phyloP scores from a whole-genome alignment of 495 filamentous ascomycete genomes.

The Articulospora tetracladia region DNA sequence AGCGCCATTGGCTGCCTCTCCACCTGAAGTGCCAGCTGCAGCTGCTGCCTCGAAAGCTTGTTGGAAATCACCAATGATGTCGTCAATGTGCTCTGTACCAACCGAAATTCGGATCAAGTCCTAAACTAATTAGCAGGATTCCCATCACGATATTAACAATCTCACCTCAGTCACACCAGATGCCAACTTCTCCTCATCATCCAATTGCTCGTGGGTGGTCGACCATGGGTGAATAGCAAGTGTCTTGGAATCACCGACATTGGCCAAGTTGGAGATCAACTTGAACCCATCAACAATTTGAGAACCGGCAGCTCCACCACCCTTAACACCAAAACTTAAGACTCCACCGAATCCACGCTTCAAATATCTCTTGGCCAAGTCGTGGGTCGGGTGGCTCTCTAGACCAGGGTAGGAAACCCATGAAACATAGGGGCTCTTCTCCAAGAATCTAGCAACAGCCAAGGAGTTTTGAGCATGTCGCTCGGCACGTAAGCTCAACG shows the following conservation, averaged over 20 bases:
- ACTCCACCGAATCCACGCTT: slow-evolving; percentile 88
- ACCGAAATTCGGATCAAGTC: slow-evolving; percentile 96
- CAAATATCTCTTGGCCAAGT: slow-evolving; percentile 84
- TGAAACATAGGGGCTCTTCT: slow-evolving; percentile 58
- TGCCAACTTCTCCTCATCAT: slow-evolving; percentile 72
- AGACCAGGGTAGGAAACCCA: slow-evolving; percentile 97
- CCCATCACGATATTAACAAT: not conserved
- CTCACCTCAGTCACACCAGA: slow-evolving; percentile 78
- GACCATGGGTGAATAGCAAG: slow-evolving; percentile 95
- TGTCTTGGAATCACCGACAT: slow-evolving; percentile 80
- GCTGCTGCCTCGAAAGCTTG: slow-evolving; percentile 71
- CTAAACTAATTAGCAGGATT: slow-evolving; percentile 22
- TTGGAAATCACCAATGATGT: slow-evolving; percentile 94
- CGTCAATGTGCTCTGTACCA: slow-evolving; percentile 95
- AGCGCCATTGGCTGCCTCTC: slow-evolving; percentile 14
- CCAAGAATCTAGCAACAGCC: slow-evolving; percentile 77
- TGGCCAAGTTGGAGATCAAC: slow-evolving; percentile 87
- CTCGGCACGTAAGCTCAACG: slow-evolving; percentile 80
- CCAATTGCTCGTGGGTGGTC: slow-evolving; percentile 93
- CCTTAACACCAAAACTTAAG: slow-evolving; percentile 89
- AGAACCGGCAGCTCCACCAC: slow-evolving; percentile 74
- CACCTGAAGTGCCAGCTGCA: slow-evolving; percentile 24
- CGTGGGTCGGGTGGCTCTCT: slow-evolving; percentile 75
- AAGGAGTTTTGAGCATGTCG: slow-evolving; percentile 84
- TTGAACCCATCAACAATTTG: slow-evolving; percentile 93